A percentile compares a stretch with the other conserved stretches of the same genome.
Conservation (phyloP, 345 rosid genomes). For the Firmiana major region DNA sequence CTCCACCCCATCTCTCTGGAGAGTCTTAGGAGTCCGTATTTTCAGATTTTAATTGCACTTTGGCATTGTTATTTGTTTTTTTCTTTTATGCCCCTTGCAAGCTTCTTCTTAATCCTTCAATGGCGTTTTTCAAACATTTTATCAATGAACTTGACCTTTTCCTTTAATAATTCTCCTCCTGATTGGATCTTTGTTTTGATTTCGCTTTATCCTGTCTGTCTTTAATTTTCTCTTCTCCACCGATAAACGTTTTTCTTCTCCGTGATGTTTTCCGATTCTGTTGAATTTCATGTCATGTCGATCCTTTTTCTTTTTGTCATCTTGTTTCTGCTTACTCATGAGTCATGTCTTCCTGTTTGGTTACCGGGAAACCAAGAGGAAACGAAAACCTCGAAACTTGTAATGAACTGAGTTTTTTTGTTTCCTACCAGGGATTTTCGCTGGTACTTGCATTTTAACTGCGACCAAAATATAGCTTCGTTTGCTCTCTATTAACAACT, state of each 20-base stretch:
- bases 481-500: not conserved
- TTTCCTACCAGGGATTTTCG: not conserved
- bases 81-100: not conserved
- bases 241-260: not conserved
- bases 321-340: not conserved
- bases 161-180: not conserved
- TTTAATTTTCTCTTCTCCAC: not conserved
- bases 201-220: not conserved
- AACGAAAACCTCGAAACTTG: no score
- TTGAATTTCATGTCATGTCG: no score
- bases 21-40: not conserved
- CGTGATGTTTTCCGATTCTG: not conserved
- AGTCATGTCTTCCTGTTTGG: not conserved
- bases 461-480: not conserved
- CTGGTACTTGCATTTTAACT: not conserved
- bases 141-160: not conserved
- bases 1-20: not conserved
- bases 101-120: not conserved
- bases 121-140: not conserved
- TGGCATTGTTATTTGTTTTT: not conserved
- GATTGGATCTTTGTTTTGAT: not conserved
- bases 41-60: conserved; percentile 8
- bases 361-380: not conserved
- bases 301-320: not conserved
- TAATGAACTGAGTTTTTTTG: not conserved